Percentiles rank a stretch among this genome's conserved stretches.
phyloP scores from a whole-genome alignment of 1,284 basidiomycete species.

The Rhizoctonia solani region DNA sequence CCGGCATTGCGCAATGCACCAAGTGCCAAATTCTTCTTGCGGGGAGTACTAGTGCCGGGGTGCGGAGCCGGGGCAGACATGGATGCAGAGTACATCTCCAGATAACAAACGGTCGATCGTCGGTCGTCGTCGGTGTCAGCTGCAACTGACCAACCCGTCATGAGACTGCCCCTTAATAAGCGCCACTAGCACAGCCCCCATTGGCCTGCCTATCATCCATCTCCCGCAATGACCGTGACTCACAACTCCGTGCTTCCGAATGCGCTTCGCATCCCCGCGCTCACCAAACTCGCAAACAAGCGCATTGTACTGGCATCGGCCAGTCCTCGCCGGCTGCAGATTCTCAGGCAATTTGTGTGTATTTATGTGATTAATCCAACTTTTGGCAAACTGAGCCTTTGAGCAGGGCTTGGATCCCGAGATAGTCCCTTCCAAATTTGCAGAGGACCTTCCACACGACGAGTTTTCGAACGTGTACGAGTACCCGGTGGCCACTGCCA shows the following conservation, averaged over 20 bases:
- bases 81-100: conserved; percentile 33
- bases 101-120: not conserved
- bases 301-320: conserved; percentile 83
- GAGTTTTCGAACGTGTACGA: conserved; percentile 82
- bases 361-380: conserved; percentile 1
- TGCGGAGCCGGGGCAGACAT: conserved; percentile 18
- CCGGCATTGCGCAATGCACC: conserved; percentile 30
- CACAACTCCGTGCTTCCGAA: conserved; percentile 63
- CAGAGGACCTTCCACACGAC: conserved; percentile 74
- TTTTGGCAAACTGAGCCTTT: conserved; percentile 24
- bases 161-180: not conserved
- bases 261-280: conserved; percentile 71
- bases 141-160: too few relatives aligned
- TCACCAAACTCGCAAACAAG: conserved; percentile 69
- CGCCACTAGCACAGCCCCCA: not conserved
- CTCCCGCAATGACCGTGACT: not conserved
- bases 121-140: conserved; percentile 14
- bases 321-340: conserved; percentile 83
- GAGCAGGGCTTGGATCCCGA: conserved; percentile 83
- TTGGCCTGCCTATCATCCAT: too few relatives aligned
- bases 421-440: conserved; percentile 86
- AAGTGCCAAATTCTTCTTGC: conserved; percentile 17
- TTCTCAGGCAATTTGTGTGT: conserved; percentile 78
- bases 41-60: conserved; percentile 13
- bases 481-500: conserved; percentile 92